Evolutionary conservation across 2,329 filamentous ascomycete species (phyloP).

Genomic region (Colletotrichum viniferum): DNA sequence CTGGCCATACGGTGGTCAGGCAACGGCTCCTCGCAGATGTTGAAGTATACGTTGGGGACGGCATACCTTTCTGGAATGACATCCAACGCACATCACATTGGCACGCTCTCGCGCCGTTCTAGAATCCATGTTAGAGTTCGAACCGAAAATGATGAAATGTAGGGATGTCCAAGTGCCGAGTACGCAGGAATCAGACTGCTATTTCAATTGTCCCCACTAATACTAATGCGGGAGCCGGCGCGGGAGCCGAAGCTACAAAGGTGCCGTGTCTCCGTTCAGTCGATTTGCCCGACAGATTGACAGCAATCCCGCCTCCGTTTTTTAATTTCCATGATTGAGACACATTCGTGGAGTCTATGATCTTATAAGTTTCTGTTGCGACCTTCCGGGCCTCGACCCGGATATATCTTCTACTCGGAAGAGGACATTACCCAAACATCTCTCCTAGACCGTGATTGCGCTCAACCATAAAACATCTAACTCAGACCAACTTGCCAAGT

Average conservation of each 20-base stretch:
- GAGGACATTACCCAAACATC: no score
- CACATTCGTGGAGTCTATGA: neutral
- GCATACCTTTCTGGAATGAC: neutral
- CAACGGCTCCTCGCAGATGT: accelerated
- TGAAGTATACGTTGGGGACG: neutral
- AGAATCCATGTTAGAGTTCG: neutral
- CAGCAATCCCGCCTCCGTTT: neutral
- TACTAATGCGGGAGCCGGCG: neutral
- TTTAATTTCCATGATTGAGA: neutral
- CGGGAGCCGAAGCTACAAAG: neutral
- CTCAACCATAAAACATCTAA: neutral
- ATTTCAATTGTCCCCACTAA: neutral
- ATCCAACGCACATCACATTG: neutral
- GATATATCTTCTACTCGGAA: neutral
- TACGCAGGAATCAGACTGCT: neutral
- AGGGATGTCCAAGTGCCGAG: neutral
- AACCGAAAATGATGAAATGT: accelerated
- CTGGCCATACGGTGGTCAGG: neutral
- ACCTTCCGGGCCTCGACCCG: neutral
- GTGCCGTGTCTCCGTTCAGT: accelerated
- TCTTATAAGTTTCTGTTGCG: accelerated
- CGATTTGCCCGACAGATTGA: neutral
- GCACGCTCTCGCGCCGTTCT: neutral
- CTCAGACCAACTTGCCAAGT: neutral
- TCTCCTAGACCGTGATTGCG: neutral